phyloP scores from a whole-genome alignment of 2,329 filamentous ascomycete species.

The Daldinia eschscholtzii region DNA sequence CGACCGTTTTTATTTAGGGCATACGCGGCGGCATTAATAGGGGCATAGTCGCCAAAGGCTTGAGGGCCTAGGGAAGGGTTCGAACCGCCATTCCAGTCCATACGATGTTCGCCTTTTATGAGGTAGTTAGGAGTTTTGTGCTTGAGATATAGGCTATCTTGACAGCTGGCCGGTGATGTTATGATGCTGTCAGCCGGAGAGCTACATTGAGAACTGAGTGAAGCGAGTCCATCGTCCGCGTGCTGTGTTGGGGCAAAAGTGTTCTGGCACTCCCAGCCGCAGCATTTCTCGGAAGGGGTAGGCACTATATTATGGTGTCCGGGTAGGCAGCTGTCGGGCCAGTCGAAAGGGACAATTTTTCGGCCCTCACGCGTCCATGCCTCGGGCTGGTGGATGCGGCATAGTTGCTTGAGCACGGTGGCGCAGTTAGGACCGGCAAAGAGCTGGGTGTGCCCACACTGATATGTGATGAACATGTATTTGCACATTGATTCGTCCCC shows the following conservation, averaged over 20 bases:
- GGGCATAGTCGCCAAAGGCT: neutral
- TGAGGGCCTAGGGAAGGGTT: neutral
- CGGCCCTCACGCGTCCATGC: constrained; percentile 39
- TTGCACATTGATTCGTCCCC: constrained; percentile 44
- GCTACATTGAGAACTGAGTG: too few species aligned
- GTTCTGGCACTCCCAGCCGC: constrained; percentile 51
- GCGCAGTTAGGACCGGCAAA: constrained; percentile 45
- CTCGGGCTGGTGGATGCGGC: constrained; percentile 40
- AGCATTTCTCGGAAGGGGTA: constrained; percentile 42
- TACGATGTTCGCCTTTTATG: neutral
- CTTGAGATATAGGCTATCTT: neutral
- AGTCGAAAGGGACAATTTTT: constrained; percentile 38
- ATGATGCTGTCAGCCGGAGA: neutral
- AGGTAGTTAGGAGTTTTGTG: neutral
- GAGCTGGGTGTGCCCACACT: constrained; percentile 45
- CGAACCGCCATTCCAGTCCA: too few species aligned
- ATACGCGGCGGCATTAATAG: neutral
- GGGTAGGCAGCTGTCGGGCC: constrained; percentile 42
- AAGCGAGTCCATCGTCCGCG: neutral
- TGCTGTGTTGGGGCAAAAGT: constrained; percentile 9
- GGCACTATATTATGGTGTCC: constrained; percentile 32
- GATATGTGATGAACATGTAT: constrained; percentile 44
- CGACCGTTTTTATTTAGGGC: neutral
- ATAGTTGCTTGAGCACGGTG: constrained; percentile 37
- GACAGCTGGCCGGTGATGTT: neutral